Evolutionary conservation across 2,329 filamentous ascomycete genomes (phyloP).

Genomic region (Ophiocordyceps unilateralis): DNA sequence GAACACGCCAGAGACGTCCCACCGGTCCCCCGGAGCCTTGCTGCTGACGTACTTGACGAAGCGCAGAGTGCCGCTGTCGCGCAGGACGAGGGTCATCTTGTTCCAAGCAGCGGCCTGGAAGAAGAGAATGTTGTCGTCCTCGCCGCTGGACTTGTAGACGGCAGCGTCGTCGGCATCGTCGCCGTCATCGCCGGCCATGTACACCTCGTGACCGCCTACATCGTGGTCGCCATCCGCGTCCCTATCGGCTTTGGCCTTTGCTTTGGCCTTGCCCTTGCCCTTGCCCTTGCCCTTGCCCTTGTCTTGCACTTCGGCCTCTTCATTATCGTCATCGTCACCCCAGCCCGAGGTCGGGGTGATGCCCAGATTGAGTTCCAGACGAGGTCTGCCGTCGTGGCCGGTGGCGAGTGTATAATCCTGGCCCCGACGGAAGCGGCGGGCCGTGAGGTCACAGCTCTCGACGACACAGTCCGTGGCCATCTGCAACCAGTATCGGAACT

Average conservation of each 20-base stretch:
- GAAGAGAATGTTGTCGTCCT: slow-evolving; percentile 56
- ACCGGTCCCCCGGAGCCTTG: slow-evolving; percentile 71
- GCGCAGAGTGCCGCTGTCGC: slow-evolving; percentile 70
- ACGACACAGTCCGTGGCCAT: slow-evolving; percentile 63
- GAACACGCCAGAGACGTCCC: slow-evolving; percentile 73
- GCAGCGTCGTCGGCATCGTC: slow-evolving; percentile 66
- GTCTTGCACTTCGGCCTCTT: slow-evolving; percentile 14
- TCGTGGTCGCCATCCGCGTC: slow-evolving; percentile 23
- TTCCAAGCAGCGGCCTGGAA: slow-evolving; percentile 63
- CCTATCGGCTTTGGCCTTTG: slow-evolving; percentile 5
- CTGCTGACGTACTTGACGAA: slow-evolving; percentile 94
- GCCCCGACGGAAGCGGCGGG: slow-evolving; percentile 71
- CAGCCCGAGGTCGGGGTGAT: slow-evolving; percentile 76
- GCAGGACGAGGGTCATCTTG: slow-evolving; percentile 72
- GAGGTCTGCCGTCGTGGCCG: slow-evolving; percentile 58
- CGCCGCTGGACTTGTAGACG: slow-evolving; percentile 63
- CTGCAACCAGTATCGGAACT: slow-evolving; percentile 82
- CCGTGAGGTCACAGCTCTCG: slow-evolving; percentile 59
- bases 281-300: slow-evolving; percentile 14
- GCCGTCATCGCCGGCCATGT: slow-evolving; percentile 63
- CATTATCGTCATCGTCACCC: slow-evolving; percentile 43
- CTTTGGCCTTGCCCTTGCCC: slow-evolving; percentile 15
- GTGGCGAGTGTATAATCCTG: slow-evolving; percentile 88
- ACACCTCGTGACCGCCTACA: slow-evolving; percentile 69
- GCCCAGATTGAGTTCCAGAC: slow-evolving; percentile 73